These are phyloP conservation scores for Rauvolfia tetraphylla DNA, from an alignment of 257 asterid genomes.

Conservation along the genomic window DNA sequence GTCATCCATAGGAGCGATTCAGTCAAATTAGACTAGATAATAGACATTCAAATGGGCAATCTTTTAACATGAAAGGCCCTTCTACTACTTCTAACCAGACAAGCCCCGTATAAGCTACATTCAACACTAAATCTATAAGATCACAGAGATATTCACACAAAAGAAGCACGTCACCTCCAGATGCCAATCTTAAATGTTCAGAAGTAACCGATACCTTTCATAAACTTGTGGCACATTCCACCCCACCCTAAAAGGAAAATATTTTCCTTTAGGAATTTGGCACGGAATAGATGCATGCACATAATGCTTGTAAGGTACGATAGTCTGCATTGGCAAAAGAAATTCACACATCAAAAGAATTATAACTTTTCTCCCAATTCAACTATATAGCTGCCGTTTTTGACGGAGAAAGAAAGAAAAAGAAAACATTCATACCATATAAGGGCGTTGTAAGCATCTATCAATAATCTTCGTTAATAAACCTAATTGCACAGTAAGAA, in stretches of 20 bases:
- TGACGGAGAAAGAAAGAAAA: too few relatives aligned
- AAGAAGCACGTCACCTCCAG: not conserved
- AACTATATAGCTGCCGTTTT: not conserved
- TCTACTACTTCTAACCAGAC: too few relatives aligned
- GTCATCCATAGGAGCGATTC: not conserved
- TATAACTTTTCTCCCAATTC: not conserved
- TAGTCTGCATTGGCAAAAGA: slow-evolving; percentile 21
- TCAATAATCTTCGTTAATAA: too few relatives aligned
- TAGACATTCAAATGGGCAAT: too few relatives aligned
- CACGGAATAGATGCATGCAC: slow-evolving; percentile 13
- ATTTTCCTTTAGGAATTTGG: slow-evolving; percentile 21
- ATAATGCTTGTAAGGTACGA: slow-evolving; percentile 22
- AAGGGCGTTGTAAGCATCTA: too few relatives aligned
- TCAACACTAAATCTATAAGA: too few relatives aligned
- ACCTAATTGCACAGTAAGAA: not conserved
- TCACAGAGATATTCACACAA: too few relatives aligned
- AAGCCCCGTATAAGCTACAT: too few relatives aligned
- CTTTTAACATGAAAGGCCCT: too few relatives aligned
- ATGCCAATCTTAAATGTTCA: not conserved
- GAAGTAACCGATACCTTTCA: slow-evolving; percentile 15
- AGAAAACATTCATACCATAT: too few relatives aligned
- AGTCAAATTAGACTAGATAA: not conserved
- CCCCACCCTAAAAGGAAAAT: slow-evolving; percentile 17
- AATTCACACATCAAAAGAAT: too few relatives aligned
- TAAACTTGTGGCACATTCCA: slow-evolving; percentile 3